Evolutionary conservation across 148 eudicot genomes (phyloP), one percentile per base, ranked within the genome.

Genomic region (Rhododendron henanense): DNA sequence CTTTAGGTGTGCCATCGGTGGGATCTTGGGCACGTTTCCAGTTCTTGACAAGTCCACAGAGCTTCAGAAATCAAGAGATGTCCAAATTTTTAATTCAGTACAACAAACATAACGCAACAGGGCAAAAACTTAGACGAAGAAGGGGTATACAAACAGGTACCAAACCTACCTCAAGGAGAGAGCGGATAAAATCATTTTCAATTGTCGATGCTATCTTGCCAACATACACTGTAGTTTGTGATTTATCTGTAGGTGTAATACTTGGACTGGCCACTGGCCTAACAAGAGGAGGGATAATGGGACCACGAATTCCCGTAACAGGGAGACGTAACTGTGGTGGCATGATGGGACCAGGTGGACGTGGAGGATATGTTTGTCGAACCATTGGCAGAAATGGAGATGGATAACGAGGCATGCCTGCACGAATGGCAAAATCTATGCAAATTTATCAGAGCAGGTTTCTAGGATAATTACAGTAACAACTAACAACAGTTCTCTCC

Each of bases 11-110:
- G 76, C 98, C 98, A 91, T 85, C 90, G 51, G 98, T 87, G 10
- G 98, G 98, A 92, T 92, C 96, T 85, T 95, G 98, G 86, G 92
- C 88, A 76, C 98, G 98, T 89, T 95, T 97, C 99, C 98, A 97
- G 84, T 92, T 94, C 93, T 95, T 97, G 53, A 97, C 93, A 69
- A 96, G 96, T 84, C 99, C 99, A 89, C 98, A 97, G 45, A 97
- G 93, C 99, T 97, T 88, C 87, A 89, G 18, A 86, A 87, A 84
- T 35, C 19, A 86, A 87, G 19, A 83, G 47, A 90, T 51, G 57
- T 87, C 76, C 71, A 59, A 82, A 74, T n/a, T 79, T 1, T 45
- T 16, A 47, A 63, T 23, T 47, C 15, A 82, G 85, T 23, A 48
- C 19, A 78, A 11, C 33, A 84, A 59, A 31, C 10, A 28, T 59